phyloP scores from a whole-genome alignment of 2,329 filamentous ascomycete species.

The Nemania serpens region DNA sequence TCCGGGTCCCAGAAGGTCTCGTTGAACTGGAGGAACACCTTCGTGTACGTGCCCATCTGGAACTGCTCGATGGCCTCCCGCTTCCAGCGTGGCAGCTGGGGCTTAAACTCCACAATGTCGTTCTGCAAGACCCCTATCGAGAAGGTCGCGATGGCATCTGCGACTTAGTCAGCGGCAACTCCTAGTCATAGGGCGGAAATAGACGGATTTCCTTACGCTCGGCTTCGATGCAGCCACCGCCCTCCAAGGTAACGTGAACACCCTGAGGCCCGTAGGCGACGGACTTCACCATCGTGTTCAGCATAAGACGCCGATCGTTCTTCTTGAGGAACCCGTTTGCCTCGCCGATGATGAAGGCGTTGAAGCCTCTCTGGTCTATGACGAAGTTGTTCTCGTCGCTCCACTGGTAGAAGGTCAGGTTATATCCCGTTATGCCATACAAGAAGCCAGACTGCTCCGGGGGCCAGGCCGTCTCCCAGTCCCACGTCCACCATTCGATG shows the following conservation, averaged over 20 bases:
- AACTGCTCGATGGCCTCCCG: slow-evolving; percentile 65
- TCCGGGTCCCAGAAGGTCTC: slow-evolving; percentile 66
- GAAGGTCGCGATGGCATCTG: slow-evolving; percentile 66
- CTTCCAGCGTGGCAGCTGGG: slow-evolving; percentile 67
- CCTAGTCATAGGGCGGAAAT: neutral
- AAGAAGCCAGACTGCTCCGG: slow-evolving; percentile 61
- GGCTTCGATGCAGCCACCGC: slow-evolving; percentile 49
- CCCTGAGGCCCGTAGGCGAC: slow-evolving; percentile 57
- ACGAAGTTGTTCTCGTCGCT: slow-evolving; percentile 66
- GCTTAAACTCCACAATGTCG: slow-evolving; percentile 61
- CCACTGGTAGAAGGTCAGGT: slow-evolving; percentile 66
- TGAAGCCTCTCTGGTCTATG: slow-evolving; percentile 65
- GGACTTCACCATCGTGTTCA: slow-evolving; percentile 61
- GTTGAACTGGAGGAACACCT: slow-evolving; percentile 72
- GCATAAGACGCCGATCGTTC: slow-evolving; percentile 60
- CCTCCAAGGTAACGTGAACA: slow-evolving; percentile 57
- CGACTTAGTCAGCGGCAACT: slow-evolving; percentile 20
- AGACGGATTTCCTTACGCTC: slow-evolving; percentile 30
- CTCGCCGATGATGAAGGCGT: slow-evolving; percentile 59
- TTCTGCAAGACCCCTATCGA: slow-evolving; percentile 71
- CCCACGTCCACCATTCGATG: slow-evolving; percentile 60
- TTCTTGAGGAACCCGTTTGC: slow-evolving; percentile 60
- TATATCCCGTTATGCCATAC: slow-evolving; percentile 60
- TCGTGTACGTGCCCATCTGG: slow-evolving; percentile 73
- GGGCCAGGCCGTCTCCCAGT: slow-evolving; percentile 61